Evolutionary conservation across 768 basidiomycete genomes (phyloP).

Genomic region (Trametopsis cervina): DNA sequence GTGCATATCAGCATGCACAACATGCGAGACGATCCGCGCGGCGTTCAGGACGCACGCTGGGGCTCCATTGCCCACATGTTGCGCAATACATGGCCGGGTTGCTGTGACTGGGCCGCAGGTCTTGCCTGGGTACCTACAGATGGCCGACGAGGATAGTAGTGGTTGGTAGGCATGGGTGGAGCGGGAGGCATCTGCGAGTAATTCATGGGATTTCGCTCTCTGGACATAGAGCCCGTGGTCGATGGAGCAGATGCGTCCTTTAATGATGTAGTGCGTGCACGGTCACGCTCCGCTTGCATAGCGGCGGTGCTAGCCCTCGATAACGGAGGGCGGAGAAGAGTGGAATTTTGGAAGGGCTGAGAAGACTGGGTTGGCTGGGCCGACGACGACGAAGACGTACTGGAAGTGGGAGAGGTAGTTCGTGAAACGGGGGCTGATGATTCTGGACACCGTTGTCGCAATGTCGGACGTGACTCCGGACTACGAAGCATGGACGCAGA

Average conservation of each 20-base stretch:
- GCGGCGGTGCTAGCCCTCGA: constrained; percentile 15
- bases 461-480: constrained; percentile 2
- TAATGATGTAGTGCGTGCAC: constrained; percentile 5
- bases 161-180: not conserved
- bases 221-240: not conserved
- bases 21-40: too few relatives aligned
- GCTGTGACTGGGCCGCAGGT: too few relatives aligned
- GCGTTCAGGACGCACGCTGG: not conserved
- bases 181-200: not conserved
- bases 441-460: constrained; percentile 7
- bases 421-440: constrained; percentile 11
- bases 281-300: constrained; percentile 12
- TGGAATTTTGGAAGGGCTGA: constrained; percentile 3
- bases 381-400: not conserved
- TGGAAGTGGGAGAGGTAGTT: constrained; percentile 15
- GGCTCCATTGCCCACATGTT: not conserved
- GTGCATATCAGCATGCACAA: too few relatives aligned
- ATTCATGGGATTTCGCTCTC: not conserved
- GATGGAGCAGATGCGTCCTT: not conserved
- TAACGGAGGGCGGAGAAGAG: constrained; percentile 8
- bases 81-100: not conserved
- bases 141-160: not conserved
- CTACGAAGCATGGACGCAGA: not conserved
- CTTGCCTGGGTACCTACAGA: not conserved
- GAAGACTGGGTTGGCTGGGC: constrained; percentile 6